phyloP scores from a whole-genome alignment of 2,329 filamentous ascomycete species.

The Cercospora janseana region DNA sequence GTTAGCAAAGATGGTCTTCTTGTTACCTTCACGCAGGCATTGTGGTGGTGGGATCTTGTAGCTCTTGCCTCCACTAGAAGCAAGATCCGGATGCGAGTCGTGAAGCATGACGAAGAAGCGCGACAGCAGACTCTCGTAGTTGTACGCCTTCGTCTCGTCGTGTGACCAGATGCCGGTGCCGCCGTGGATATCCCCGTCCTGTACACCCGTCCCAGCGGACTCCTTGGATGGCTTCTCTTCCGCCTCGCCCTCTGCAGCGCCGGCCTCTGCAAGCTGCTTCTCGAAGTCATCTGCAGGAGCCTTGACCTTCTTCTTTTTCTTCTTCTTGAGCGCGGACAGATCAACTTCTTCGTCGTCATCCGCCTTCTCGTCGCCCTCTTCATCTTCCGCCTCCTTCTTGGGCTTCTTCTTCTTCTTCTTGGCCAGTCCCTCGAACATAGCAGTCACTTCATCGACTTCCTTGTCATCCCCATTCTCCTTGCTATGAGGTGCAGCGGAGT shows the following conservation, averaged over 20 bases:
- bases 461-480: slow-evolving; percentile 31
- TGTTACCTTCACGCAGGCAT: slow-evolving; percentile 99
- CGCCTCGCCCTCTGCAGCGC: slow-evolving; percentile 54
- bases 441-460: slow-evolving; percentile 38
- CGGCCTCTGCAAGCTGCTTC: slow-evolving; percentile 62
- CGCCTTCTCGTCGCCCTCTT: slow-evolving; percentile 43
- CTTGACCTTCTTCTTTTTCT: slow-evolving; percentile 72
- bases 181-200: slow-evolving; percentile 74
- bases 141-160: slow-evolving; percentile 72
- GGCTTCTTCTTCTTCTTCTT: slow-evolving; percentile 73
- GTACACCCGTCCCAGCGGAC: slow-evolving; percentile 39
- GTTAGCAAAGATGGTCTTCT: slow-evolving; percentile 99
- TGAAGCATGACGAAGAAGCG: slow-evolving; percentile 94
- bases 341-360: slow-evolving; percentile 64
- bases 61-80: slow-evolving; percentile 71
- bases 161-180: slow-evolving; percentile 91
- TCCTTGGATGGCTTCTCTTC: slow-evolving; percentile 54
- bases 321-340: slow-evolving; percentile 74
- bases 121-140: slow-evolving; percentile 78
- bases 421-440: slow-evolving; percentile 39
- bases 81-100: slow-evolving; percentile 94
- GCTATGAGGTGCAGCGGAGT: slow-evolving; percentile 76
- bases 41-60: slow-evolving; percentile 99
- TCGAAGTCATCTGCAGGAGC: slow-evolving; percentile 64
- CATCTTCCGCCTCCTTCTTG: slow-evolving; percentile 45